phyloP scores from a whole-genome alignment of 768 basidiomycete genomes.

The Plicaturopsis crispa region DNA sequence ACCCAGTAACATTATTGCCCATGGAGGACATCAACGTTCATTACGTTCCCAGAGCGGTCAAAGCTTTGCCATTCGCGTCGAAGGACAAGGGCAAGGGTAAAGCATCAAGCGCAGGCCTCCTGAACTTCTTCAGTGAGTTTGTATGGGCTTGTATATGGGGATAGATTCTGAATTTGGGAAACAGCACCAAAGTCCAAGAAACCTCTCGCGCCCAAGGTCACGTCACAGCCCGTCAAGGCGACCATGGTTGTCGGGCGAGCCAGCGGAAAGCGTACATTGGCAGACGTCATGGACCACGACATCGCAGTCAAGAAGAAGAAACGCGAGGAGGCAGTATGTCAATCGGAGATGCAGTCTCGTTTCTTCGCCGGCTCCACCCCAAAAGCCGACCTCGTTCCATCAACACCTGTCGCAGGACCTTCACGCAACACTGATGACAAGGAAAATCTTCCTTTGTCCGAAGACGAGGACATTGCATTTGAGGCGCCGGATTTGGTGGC shows the following conservation, averaged over 20 bases:
- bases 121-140: slow-evolving; percentile 58
- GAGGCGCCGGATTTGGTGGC: slow-evolving; percentile 36
- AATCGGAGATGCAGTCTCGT: slow-evolving; percentile 23
- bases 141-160: too few relatives aligned
- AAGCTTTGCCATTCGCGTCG: slow-evolving; percentile 15
- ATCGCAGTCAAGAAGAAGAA: slow-evolving; percentile 43
- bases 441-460: slow-evolving; percentile 29
- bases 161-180: too few relatives aligned
- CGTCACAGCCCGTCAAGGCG: slow-evolving; percentile 18
- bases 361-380: slow-evolving; percentile 23
- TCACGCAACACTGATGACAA: slow-evolving; percentile 30
- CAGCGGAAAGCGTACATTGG: slow-evolving; percentile 72
- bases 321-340: slow-evolving; percentile 18
- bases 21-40: slow-evolving; percentile 76
- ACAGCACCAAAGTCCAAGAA: too few relatives aligned
- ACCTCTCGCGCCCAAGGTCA: slow-evolving; percentile 11
- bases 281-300: slow-evolving; percentile 65
- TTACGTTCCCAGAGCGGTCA: slow-evolving; percentile 43
- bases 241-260: slow-evolving; percentile 36
- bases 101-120: slow-evolving; percentile 29
- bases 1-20: slow-evolving; percentile 59
- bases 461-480: slow-evolving; percentile 22
- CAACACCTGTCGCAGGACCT: slow-evolving; percentile 17
- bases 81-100: slow-evolving; percentile 21
- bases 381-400: slow-evolving; percentile 9